phyloP scores from a whole-genome alignment of 257 asterid genomes.

The Forsythia suspensa region DNA sequence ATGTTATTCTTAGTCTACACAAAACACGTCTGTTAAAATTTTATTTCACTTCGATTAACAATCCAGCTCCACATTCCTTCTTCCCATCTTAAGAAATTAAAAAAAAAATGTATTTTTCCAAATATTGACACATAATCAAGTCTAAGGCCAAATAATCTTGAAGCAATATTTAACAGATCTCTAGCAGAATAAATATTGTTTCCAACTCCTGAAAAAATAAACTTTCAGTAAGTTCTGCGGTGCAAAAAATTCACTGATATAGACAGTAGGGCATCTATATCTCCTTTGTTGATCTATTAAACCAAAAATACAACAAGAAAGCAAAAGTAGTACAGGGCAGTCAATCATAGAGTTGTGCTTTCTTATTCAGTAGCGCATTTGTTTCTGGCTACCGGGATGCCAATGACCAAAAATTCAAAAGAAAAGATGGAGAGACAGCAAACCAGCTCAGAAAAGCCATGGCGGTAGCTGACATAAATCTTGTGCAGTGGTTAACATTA shows the following conservation, averaged over 20 bases:
- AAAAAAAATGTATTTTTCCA: too few species aligned
- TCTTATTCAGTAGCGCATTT: constrained; percentile 1
- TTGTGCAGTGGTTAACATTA: constrained; percentile 69
- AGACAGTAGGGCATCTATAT: not conserved
- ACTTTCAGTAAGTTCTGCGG: not conserved
- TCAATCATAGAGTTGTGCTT: not conserved
- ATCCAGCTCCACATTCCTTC: too few species aligned
- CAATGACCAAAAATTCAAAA: constrained; percentile 79
- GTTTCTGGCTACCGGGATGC: constrained; percentile 47
- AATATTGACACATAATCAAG: not conserved
- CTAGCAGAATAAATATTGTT: not conserved
- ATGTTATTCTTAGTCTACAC: too few species aligned
- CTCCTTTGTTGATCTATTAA: not conserved
- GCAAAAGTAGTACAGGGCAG: constrained; percentile 3
- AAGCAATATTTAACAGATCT: not conserved
- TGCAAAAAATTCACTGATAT: not conserved
- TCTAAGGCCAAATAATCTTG: not conserved
- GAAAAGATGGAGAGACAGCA: constrained; percentile 68
- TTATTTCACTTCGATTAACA: too few species aligned
- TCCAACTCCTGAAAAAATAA: not conserved
- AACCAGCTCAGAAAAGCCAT: constrained; percentile 95
- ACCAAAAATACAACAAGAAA: constrained; percentile 12
- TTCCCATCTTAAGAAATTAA: too few species aligned
- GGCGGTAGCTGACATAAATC: constrained; percentile 89
- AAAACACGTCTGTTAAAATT: too few species aligned